These are phyloP conservation scores for Madurella mycetomatis DNA, from an alignment of 2,329 filamentous ascomycete species.

Conservation along the genomic window DNA sequence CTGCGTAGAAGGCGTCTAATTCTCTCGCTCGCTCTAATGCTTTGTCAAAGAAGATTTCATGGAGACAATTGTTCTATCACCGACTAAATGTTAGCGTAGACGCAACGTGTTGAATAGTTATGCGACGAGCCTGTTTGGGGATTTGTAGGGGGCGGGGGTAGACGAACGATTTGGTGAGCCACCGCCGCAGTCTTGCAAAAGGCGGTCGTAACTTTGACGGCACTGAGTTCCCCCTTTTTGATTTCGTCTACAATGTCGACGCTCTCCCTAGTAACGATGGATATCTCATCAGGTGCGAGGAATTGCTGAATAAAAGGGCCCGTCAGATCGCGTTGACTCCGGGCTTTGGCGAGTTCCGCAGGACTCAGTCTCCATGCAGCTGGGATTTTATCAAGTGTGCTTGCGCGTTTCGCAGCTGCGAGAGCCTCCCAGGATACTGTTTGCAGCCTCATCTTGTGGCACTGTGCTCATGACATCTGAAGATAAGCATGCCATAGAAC, in stretches of 20 bases:
- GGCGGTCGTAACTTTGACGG: constrained; percentile 33
- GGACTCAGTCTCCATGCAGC: background rate
- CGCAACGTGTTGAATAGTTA: too few species aligned
- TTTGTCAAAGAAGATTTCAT: constrained; percentile 47
- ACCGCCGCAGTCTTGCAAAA: constrained; percentile 52
- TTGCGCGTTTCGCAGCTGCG: constrained; percentile 1
- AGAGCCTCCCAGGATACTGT: background rate
- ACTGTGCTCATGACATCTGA: too few species aligned
- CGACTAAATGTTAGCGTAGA: background rate
- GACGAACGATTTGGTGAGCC: constrained; percentile 53
- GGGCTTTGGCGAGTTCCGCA: background rate
- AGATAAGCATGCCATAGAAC: too few species aligned
- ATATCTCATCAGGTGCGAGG: constrained; percentile 3
- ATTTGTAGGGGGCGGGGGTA: background rate
- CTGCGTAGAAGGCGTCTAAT: constrained; percentile 43
- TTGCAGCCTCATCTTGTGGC: too few species aligned
- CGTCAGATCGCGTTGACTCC: background rate
- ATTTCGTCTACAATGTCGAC: constrained; percentile 9
- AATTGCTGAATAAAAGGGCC: constrained; percentile 23
- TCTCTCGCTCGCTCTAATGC: constrained; percentile 45
- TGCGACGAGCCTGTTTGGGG: too few species aligned
- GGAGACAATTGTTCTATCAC: constrained; percentile 40
- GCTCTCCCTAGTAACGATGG: constrained; percentile 15
- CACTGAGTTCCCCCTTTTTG: constrained; percentile 31
- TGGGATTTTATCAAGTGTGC: background rate